Evolutionary conservation across 352 stramenopile genomes (phyloP).

Genomic region (Pythium graminicola): DNA sequence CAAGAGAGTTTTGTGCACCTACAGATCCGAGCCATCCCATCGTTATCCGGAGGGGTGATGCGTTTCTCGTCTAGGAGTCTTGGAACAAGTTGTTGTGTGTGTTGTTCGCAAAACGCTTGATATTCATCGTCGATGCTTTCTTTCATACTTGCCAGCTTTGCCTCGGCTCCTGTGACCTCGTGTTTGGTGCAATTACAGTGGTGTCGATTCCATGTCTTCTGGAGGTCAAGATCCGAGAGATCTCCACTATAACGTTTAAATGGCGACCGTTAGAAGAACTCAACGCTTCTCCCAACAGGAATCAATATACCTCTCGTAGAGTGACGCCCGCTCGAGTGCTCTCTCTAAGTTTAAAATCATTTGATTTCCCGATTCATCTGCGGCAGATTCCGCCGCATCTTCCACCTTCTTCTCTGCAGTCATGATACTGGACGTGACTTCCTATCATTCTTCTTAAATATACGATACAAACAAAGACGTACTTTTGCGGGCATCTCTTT

Average conservation of each 20-base stretch:
- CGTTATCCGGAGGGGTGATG: too few species aligned
- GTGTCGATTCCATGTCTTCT: constrained; percentile 12
- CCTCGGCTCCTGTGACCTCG: constrained; percentile 7
- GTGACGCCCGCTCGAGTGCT: constrained; percentile 8
- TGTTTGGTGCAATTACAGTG: constrained; percentile 5
- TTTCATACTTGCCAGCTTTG: constrained; percentile 4
- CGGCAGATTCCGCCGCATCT: not conserved
- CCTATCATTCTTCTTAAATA: not conserved
- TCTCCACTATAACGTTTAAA: constrained; percentile 13
- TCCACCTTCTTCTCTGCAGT: constrained; percentile 6
- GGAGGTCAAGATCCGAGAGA: constrained; percentile 10
- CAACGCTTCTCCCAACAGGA: not conserved
- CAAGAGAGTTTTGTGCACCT: not conserved
- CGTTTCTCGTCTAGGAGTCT: too few species aligned
- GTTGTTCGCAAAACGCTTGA: constrained; percentile 1
- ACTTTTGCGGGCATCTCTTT: constrained; percentile 1
- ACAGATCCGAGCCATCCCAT: constrained; percentile 11
- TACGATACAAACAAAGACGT: too few species aligned
- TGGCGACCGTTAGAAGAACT: not conserved
- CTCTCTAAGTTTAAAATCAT: constrained; percentile 7
- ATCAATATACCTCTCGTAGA: constrained; percentile 12
- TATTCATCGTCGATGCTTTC: constrained; percentile 4
- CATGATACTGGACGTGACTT: not conserved
- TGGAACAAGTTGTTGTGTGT: too few species aligned
- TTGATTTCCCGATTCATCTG: not conserved